A percentile compares a stretch with the other conserved stretches of the same genome.
These are phyloP conservation scores for Carnegiea gigantea DNA, from an alignment of 179 eudicot species.

Conservation along the genomic window DNA sequence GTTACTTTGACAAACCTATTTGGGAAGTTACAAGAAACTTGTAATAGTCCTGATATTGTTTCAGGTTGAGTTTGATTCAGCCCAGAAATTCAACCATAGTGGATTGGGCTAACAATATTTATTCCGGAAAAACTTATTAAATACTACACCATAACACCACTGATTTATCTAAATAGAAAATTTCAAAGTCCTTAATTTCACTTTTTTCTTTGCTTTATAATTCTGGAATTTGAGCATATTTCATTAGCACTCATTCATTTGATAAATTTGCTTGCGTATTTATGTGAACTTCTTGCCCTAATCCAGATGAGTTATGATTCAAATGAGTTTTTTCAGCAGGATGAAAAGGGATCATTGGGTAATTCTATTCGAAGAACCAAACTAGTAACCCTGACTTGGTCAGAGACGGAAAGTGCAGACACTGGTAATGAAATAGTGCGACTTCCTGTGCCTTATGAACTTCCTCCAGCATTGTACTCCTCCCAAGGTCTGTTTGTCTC, in stretches of 20 bases:
- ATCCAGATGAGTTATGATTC: constrained; percentile 1
- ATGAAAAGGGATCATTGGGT: constrained; percentile 23
- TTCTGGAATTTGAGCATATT: not conserved
- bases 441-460: not conserved
- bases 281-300: not conserved
- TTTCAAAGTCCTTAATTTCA: not conserved
- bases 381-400: constrained; percentile 68
- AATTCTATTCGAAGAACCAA: constrained; percentile 48
- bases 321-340: constrained; percentile 30
- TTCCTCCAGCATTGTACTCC: not conserved
- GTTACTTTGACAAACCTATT: not conserved
- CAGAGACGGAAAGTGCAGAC: constrained; percentile 34
- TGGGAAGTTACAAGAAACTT: not conserved
- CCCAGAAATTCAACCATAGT: not conserved
- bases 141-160: not conserved
- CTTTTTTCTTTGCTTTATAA: not conserved
- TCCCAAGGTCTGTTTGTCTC: not conserved
- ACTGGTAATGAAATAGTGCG: constrained; percentile 14
- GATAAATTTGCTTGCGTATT: not conserved
- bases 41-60: not conserved
- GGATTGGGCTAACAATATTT: not conserved
- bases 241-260: not conserved
- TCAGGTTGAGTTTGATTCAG: not conserved
- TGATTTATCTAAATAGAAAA: not conserved
- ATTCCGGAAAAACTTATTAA: not conserved